Evolutionary conservation across 192 early-diverging fungal genomes (phyloP), one percentile per base, ranked within the genome.

Genomic region (Linnemannia hyalina): DNA sequence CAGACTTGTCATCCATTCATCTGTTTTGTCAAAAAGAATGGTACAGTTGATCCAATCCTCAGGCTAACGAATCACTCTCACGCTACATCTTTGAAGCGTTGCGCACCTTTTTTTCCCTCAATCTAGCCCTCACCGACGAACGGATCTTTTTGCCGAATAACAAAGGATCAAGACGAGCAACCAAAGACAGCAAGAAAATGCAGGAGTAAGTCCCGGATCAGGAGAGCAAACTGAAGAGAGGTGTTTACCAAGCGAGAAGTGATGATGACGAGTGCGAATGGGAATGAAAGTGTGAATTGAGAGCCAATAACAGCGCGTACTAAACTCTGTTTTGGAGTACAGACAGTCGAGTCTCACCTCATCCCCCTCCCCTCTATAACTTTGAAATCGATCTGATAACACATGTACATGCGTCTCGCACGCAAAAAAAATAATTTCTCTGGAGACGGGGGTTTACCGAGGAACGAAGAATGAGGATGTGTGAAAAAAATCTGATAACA

Each of bases 381-480:
- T 65, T 26, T 65, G 60, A 65, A 65, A 32, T 52, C 60, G 26
- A 65, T 65, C 60, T 65, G 60, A 65, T 65, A 65, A 65, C 49
- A 20, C 4, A 2, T 52, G 22, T 52, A 52, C 49, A 20, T 6
- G 18, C 49, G 49, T 18, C 5, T 16, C 16, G 18, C 1, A 16
- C 49, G 18, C 5, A 15, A 65, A 32, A 57, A 57, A 57, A 26
- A 11, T n/a, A n/a, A n/a, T n/a, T 29, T 65, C 29, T 10, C n/a
- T 60, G n/a, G 3, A 15, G 60, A 32, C n/a, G 26, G 60, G 60
- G 57, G 29, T 65, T 65, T 65, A 65, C 60, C 60, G 60, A 65
- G 60, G 60, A 65, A 65, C 15, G 1, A 18, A 0, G 4, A 32
- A 11, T 0, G 55, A 65, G 10, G 29, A 6, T 10, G 29, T 11